Percentiles rank a stretch among this genome's conserved stretches.
Evolutionary conservation across 768 basidiomycete species (phyloP).

Genomic region (Suillus hirtellus): DNA sequence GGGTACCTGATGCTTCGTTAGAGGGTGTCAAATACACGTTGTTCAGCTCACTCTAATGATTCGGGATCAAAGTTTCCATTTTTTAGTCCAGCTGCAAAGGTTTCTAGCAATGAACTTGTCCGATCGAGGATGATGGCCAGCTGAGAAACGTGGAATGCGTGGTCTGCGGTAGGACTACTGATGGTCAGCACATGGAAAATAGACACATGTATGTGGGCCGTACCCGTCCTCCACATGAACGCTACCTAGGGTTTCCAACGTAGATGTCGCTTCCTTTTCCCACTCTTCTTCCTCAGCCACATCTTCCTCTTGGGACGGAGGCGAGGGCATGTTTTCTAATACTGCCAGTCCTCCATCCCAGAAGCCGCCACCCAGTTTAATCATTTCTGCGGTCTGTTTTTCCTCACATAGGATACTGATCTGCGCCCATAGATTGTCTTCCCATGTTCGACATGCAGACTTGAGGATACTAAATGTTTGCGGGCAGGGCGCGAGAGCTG

Average conservation of each 20-base stretch:
- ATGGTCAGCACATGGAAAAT: slow-evolving; percentile 11
- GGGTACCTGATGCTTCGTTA: slow-evolving; percentile 50
- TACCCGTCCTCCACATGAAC: slow-evolving; percentile 68
- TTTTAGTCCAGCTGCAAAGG: slow-evolving; percentile 59
- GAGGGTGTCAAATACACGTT: slow-evolving; percentile 12
- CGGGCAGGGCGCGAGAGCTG: slow-evolving; percentile 74
- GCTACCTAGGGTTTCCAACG: slow-evolving; percentile 58
- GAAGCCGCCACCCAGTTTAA: slow-evolving; percentile 65
- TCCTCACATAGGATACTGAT: slow-evolving; percentile 81
- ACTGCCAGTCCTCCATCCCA: slow-evolving; percentile 70
- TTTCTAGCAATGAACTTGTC: slow-evolving; percentile 67
- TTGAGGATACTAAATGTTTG: slow-evolving; percentile 67
- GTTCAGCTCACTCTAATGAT: slow-evolving; percentile 54
- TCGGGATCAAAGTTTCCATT: slow-evolving; percentile 49
- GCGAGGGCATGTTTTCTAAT: slow-evolving; percentile 40
- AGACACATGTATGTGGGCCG: slow-evolving; percentile 18
- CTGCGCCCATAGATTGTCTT: slow-evolving; percentile 94
- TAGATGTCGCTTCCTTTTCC: slow-evolving; percentile 60
- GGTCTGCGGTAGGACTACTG: slow-evolving; percentile 57
- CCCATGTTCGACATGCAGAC: slow-evolving; percentile 84
- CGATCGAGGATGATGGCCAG: slow-evolving; percentile 72
- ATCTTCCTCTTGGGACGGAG: slow-evolving; percentile 29
- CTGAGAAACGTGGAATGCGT: slow-evolving; percentile 83
- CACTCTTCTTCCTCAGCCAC: slow-evolving; percentile 54
- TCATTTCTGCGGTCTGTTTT: slow-evolving; percentile 69